Conservation (phyloP, 2,329 filamentous ascomycete genomes). For the Cryphonectria naterciae region DNA sequence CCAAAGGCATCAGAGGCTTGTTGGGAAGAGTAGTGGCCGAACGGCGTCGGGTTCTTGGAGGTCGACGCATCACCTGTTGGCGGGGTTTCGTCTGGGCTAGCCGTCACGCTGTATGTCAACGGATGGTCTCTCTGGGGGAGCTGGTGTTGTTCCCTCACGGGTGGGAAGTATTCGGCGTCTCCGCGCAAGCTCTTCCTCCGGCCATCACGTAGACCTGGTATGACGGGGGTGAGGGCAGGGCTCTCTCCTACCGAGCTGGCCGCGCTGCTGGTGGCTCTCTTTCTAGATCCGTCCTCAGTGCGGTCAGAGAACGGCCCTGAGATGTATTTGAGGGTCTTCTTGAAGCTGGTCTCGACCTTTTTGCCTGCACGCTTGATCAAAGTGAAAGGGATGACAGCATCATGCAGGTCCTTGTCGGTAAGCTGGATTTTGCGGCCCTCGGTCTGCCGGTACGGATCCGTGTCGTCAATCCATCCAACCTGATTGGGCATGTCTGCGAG, state of each 20-base stretch:
- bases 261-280: constrained; percentile 63
- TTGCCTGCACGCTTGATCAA: constrained; percentile 84
- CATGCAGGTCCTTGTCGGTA: constrained; percentile 85
- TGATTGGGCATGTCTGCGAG: constrained; percentile 76
- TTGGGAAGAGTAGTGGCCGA: constrained; percentile 41
- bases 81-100: constrained; percentile 62
- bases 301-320: constrained; percentile 60
- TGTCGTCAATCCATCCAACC: constrained; percentile 87
- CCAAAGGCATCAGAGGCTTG: constrained; percentile 40
- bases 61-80: constrained; percentile 37
- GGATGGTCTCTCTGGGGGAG: constrained; percentile 68
- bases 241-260: constrained; percentile 67
- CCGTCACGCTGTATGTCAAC: constrained; percentile 73
- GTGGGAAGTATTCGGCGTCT: constrained; percentile 56
- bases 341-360: constrained; percentile 76
- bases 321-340: constrained; percentile 69
- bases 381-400: constrained; percentile 86
- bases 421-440: constrained; percentile 89
- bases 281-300: constrained; percentile 57
- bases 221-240: constrained; percentile 50
- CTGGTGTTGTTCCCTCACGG: constrained; percentile 37
- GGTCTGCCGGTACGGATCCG: constrained; percentile 78
- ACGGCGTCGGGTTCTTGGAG: constrained; percentile 45
- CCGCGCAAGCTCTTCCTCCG: constrained; percentile 58
- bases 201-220: constrained; percentile 57